Base-by-base conservation (phyloP, 1,139 yeast genomes). In the Candida frijolesensis region DNA sequence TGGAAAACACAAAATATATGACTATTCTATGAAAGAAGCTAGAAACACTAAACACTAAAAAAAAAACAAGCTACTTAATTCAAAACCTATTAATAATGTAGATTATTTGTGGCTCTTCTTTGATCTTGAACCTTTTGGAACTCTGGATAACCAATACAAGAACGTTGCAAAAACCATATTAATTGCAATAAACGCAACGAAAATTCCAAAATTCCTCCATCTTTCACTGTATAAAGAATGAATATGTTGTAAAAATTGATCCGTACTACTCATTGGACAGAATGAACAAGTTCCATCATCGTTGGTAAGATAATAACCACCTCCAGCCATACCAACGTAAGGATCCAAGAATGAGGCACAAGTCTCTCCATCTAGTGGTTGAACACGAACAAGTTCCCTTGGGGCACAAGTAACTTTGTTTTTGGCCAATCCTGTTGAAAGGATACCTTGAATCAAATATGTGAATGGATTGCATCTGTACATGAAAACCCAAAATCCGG, bases 61-160 rank as follows among this genome's bases (percentile, higher is more conserved):
- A 33, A 9, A 14, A 33, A 9, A 11, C 9, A 33, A 9, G 5
- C n/a, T 33, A 33, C 2, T 11, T n/a, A 33, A 25, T 5, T 15
- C 30, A 18, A 18, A 11, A n/a, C 16, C 38, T 45, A 73, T 46
- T 60, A 25, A 25, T 25, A 19, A 25, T 25, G 10, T 25, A 25
- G 10, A 25, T 25, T 25, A 25, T 25, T 25, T 25, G 10, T 25
- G 29, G 10, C 29, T 50, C 57, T 41, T 70, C 67, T 59, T 53
- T 40, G 50, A 51, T 47, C 56, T 53, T 10, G 48, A 52, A 51
- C 67, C 70, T 85, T 72, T 74, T 55, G 96, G 96, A 52, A 89
- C 96, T 73, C 96, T 83, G 10, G 84, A 83, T 46, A 85, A 67
- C 85, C 89, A 89, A 70, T 87, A 89, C 50, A 87, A 69, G 63